Evolutionary conservation across 2,329 filamentous ascomycete species (phyloP), one percentile per base, ranked within the genome.

Genomic region (Sporothrix euskadiensis): DNA sequence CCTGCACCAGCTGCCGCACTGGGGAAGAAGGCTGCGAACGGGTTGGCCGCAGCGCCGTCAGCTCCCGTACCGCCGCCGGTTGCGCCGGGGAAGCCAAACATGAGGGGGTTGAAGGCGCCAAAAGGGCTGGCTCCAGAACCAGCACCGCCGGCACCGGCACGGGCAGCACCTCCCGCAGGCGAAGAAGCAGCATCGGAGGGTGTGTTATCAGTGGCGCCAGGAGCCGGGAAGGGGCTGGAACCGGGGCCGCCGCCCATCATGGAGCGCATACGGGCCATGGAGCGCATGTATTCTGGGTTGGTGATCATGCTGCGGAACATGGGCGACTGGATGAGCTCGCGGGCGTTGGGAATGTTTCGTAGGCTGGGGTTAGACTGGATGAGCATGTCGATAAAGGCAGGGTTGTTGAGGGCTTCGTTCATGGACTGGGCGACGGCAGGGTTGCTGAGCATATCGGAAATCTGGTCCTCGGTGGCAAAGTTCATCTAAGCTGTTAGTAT

Each of bases 371-470:
- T 97, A 79, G 92, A 89, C 78, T 96, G 90, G 78, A 99, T 94
- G 88, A 98, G 93, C 88, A 97, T 93, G 80, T 98, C 94, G 80
- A 98, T 88, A 78, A 99, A 92, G 22, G 91, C 89, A n/a, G 96
- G 95, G 82, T 98, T 98, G 82, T 94, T 93, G 81, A 99, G 91
- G 49, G 94, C 94, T 83, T 98, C 95, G 82, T 96, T 97, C 89
- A 99, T 92, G 72, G 91, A 91, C 77, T 94, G 91, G 76, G 93
- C 89, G 73, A 97, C 91, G 79, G 93, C 91, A 30, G 96, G 96
- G 80, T 98, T 94, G 75, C 92, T 90, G 78, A 99, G 90, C 89
- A 98, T 92, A 76, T 90, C 88, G 73, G 94, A 88, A 81, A 99
- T 89, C 74, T 92, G 88, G 73, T 98, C 94, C 74, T 94, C 89